A percentile compares a stretch with the other conserved stretches of the same genome.
Evolutionary conservation across 306 rosid species (phyloP).

Genomic region (Fragaria nilgerrensis): DNA sequence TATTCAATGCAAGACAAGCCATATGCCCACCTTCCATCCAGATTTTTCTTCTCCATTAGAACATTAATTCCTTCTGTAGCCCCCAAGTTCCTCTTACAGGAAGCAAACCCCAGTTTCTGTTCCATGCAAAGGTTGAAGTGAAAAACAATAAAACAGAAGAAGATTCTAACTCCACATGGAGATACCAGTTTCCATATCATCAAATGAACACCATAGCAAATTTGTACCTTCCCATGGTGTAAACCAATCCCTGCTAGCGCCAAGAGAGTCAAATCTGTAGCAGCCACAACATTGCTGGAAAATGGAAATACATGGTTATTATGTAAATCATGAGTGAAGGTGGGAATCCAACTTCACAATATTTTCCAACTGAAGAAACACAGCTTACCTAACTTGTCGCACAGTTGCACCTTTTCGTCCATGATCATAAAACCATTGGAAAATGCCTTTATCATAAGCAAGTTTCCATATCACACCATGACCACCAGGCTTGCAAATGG

Average conservation of each 20-base stretch:
- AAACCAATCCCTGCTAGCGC: constrained; percentile 94
- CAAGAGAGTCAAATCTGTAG: constrained; percentile 87
- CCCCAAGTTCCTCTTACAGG: constrained; percentile 70
- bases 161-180: constrained; percentile 4
- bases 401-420: constrained; percentile 95
- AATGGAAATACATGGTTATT: constrained; percentile 40
- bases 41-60: constrained; percentile 70
- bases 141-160: background rate
- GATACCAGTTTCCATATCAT: background rate
- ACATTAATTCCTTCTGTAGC: constrained; percentile 98
- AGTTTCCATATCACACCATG: constrained; percentile 98
- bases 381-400: constrained; percentile 90
- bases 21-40: constrained; percentile 81
- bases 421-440: constrained; percentile 78
- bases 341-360: background rate
- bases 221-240: constrained; percentile 72
- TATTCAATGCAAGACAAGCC: constrained; percentile 91
- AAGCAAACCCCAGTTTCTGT: constrained; percentile 96
- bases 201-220: constrained; percentile 1
- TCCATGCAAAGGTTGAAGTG: constrained; percentile 17
- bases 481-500: constrained; percentile 94
- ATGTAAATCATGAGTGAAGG: constrained; percentile 23
- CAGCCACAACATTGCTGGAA: constrained; percentile 97
- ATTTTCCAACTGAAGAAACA: constrained; percentile 15
- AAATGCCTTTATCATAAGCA: constrained; percentile 85